Base-by-base conservation (phyloP, 495 filamentous ascomycete species). In the Penicillium argentinense region DNA sequence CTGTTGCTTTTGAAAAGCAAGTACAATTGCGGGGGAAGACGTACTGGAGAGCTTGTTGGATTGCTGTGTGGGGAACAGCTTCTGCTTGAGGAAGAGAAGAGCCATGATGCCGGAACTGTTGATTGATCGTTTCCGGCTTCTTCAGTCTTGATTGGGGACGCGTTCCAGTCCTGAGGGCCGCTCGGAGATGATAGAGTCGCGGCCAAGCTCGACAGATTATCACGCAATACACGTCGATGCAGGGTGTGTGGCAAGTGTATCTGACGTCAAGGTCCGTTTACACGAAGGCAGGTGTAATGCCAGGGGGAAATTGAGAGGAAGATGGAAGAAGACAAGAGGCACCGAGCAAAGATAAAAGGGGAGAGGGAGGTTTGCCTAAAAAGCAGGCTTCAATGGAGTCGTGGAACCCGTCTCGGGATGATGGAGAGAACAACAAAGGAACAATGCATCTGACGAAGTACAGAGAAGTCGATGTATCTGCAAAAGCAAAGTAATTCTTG, bases 81-180 rank as follows among this genome's bases (percentile, higher is more conserved):
- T 73, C 40, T 71, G 57, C 45, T 69, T 75, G 49, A 75, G 37
- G 34, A 75, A 73, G 12, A 73, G 53, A 14, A 75, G 54, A 9
- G 68, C 69, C 71, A 75, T 74, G 18, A 16, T 55, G 18, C 23
- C 22, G 34, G 17, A n/a, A n/a, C n/a, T n/a, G n/a, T n/a, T n/a
- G n/a, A n/a, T n/a, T n/a, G n/a, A n/a, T n/a, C n/a, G n/a, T n/a
- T n/a, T n/a, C n/a, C n/a, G n/a, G n/a, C n/a, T n/a, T n/a, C n/a
- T n/a, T n/a, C n/a, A n/a, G n/a, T n/a, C n/a, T n/a, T n/a, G 11
- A 13, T 33, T 33, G 9, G 11, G 3, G 30, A 12, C 12, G 3
- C 9, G 33, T 36, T 14, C 21, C 33, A 18, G 21, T 36, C 33
- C 17, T 36, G 3, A 21, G 29, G 2, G 8, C 17, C 33, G 33